Evolutionary conservation across 768 basidiomycete genomes (phyloP).

Genomic region (Agrocybe chaxingu): DNA sequence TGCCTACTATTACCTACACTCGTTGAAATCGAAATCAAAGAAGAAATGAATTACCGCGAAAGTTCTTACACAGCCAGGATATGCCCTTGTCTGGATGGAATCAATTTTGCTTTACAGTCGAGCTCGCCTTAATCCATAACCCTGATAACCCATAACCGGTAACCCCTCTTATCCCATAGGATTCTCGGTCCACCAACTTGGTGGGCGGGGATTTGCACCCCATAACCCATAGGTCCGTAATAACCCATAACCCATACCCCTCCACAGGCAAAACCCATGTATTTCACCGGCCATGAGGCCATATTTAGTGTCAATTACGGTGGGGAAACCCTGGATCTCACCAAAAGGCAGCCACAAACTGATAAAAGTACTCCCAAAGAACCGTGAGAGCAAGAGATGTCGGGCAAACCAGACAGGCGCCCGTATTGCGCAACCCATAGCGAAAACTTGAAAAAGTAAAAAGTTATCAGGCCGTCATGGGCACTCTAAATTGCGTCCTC

Average conservation of each 20-base stretch:
- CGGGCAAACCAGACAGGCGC: too few relatives aligned
- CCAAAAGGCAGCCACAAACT: too few relatives aligned
- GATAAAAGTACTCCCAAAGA: too few relatives aligned
- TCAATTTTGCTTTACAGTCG: background rate
- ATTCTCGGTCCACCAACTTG: constrained; percentile 7
- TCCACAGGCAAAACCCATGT: background rate
- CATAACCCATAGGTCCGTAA: constrained; percentile 6
- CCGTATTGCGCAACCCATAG: too few relatives aligned
- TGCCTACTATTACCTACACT: constrained; percentile 13
- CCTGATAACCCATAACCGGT: constrained; percentile 3
- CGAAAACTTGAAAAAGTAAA: too few relatives aligned
- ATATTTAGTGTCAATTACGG: too few relatives aligned
- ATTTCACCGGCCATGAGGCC: too few relatives aligned
- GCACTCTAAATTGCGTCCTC: too few relatives aligned
- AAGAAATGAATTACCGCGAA: background rate
- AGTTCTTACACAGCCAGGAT: background rate
- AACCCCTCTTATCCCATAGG: constrained; percentile 7
- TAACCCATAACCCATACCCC: constrained; percentile 6
- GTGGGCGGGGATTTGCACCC: constrained; percentile 1
- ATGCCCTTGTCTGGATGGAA: too few relatives aligned
- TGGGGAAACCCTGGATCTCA: too few relatives aligned
- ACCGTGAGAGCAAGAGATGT: too few relatives aligned
- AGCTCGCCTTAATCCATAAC: background rate
- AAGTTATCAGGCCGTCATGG: too few relatives aligned
- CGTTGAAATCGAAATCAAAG: constrained; percentile 13